Evolutionary conservation across 202 grass and related monocot genomes (phyloP).

Genomic region (Zoysia matrella): DNA sequence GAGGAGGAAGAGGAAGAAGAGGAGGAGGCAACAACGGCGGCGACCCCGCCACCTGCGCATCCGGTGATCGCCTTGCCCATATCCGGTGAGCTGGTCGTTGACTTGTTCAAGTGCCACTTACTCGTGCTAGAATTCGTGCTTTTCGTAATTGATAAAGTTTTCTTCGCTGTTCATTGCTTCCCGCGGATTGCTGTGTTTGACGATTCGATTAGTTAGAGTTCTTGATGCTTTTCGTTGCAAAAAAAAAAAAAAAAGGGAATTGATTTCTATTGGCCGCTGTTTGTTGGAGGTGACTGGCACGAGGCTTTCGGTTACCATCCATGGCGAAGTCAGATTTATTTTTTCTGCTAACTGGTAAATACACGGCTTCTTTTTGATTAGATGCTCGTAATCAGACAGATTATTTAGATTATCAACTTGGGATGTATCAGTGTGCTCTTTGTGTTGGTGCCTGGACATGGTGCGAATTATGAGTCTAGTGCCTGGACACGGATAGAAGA

Average conservation of each 20-base stretch:
- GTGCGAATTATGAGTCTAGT: background rate
- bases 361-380: background rate
- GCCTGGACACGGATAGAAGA: too few species aligned
- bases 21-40: slow-evolving; percentile 26
- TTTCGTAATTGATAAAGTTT: slow-evolving; percentile 22
- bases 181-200: background rate
- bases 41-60: background rate
- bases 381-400: slow-evolving; percentile 3
- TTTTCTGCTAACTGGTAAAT: slow-evolving; percentile 17
- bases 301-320: slow-evolving; percentile 29
- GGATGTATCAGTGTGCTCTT: slow-evolving; percentile 16
- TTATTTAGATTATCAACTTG: background rate
- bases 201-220: slow-evolving; percentile 22
- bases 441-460: slow-evolving; percentile 10
- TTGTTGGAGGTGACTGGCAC: slow-evolving; percentile 35
- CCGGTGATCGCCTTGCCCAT: slow-evolving; percentile 56
- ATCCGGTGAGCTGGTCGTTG: slow-evolving; percentile 64
- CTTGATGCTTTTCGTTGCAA: background rate
- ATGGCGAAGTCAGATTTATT: background rate
- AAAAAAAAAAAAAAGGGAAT: background rate
- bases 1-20: slow-evolving; percentile 51
- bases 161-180: slow-evolving; percentile 13
- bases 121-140: slow-evolving; percentile 12
- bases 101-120: background rate
- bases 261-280: slow-evolving; percentile 14